Conservation (phyloP, 257 asterid species). For the Knoxia roxburghii region DNA sequence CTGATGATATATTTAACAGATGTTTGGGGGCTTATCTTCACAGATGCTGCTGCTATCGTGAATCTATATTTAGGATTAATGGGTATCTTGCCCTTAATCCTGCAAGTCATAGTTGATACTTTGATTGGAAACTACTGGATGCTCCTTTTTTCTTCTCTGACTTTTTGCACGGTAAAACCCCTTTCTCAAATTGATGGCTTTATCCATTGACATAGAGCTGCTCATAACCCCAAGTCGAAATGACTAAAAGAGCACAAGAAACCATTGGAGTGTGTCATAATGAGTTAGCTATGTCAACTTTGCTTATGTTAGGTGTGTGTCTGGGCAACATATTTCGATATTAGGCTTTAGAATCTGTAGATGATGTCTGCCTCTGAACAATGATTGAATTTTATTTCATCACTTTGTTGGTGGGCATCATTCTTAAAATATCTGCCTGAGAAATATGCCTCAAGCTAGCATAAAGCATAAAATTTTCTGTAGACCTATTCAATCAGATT, state of each 20-base stretch:
- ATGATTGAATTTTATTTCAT: too few species aligned
- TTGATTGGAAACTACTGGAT: slow-evolving; percentile 17
- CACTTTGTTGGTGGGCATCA: too few species aligned
- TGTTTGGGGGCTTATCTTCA: slow-evolving; percentile 25
- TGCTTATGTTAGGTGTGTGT: not conserved
- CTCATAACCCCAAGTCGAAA: not conserved
- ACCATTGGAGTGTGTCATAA: not conserved
- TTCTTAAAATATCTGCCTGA: too few species aligned
- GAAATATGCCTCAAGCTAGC: too few species aligned
- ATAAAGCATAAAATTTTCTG: not conserved
- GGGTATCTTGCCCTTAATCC: slow-evolving; percentile 7
- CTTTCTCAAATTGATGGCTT: not conserved
- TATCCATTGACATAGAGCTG: not conserved
- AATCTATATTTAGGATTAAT: slow-evolving; percentile 13
- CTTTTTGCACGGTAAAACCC: slow-evolving; percentile 17
- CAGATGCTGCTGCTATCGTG: slow-evolving; percentile 28
- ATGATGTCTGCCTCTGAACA: too few species aligned
- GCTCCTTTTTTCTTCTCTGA: slow-evolving; percentile 21
- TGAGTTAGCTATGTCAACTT: not conserved
- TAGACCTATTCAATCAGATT: too few species aligned
- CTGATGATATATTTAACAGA: slow-evolving; percentile 27
- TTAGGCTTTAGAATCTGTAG: too few species aligned
- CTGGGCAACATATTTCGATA: too few species aligned
- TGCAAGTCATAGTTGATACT: slow-evolving; percentile 17
- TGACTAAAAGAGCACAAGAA: too few species aligned